Percentiles rank a stretch among this genome's conserved stretches.
These are phyloP conservation scores for Geranium incanum DNA, from an alignment of 441 rosid genomes.

Conservation along the genomic window DNA sequence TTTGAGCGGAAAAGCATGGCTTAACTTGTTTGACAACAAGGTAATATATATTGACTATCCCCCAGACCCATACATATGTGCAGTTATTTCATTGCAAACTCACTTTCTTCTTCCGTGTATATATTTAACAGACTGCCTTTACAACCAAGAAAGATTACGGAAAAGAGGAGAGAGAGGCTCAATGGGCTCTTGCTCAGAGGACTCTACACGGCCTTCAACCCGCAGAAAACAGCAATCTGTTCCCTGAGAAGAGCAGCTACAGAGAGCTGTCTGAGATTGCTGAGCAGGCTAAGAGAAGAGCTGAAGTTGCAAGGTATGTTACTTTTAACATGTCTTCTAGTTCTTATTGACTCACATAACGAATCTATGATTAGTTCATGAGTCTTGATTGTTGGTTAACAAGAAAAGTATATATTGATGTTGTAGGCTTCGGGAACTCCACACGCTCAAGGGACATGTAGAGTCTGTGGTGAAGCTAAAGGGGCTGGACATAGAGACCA, in stretches of 20 bases:
- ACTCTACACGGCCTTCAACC: constrained; percentile 63
- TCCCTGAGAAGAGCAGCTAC: constrained; percentile 26
- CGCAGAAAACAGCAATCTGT: neutral
- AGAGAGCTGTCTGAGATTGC: constrained; percentile 31
- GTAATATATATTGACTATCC: constrained; percentile 17
- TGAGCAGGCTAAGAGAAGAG: constrained; percentile 77
- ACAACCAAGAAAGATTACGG: constrained; percentile 79
- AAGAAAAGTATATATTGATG: too few relatives aligned
- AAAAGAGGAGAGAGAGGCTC: constrained; percentile 75
- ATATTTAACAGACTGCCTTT: constrained; percentile 49
- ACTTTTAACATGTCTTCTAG: too few relatives aligned
- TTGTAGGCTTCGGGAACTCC: too few relatives aligned
- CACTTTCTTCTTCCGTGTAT: neutral
- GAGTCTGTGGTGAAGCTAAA: too few relatives aligned
- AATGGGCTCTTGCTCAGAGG: constrained; percentile 81
- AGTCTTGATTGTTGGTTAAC: too few relatives aligned
- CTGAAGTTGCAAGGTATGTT: constrained; percentile 61
- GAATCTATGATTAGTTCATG: too few relatives aligned
- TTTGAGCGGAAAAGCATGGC: constrained; percentile 74
- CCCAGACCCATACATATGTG: too few relatives aligned
- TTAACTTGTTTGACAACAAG: constrained; percentile 50
- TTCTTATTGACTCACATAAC: too few relatives aligned
- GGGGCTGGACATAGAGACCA: too few relatives aligned
- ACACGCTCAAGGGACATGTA: too few relatives aligned
- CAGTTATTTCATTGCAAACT: neutral